Evolutionary conservation across 805 yeast species (phyloP), one percentile per base, ranked within the genome.

Genomic region (Lachancea fermentati): DNA sequence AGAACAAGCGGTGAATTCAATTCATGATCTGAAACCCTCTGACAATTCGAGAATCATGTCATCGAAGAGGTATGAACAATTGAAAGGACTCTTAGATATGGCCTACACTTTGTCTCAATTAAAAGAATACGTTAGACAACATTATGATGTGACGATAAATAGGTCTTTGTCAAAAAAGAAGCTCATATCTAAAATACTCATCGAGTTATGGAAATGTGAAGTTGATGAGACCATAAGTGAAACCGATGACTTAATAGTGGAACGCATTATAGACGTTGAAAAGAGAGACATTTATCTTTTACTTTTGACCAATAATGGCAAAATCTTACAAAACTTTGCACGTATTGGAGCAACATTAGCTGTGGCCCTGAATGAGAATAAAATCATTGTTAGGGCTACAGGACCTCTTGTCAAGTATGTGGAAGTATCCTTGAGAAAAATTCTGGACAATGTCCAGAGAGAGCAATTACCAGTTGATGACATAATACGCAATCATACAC

Each of bases 271-370:
- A 9, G 51, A 51, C 34, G 43, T 52, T 11, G 48, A 48, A 36
- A 51, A 50, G 2, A 46, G 54, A 32, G 57, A 49, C 36, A 51
- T 54, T 45, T 54, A 52, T 38, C 44, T 59, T 12, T 37, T 60
- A 25, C 32, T 60, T 19, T 44, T 58, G 17, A 58, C 65, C 8
- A 51, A 59, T 35, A 58, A 58, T 39, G 63, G 65, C 39, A 60
- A 55, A 48, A 55, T 60, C 14, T 41, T 60, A 13, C 51, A 57
- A 29, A 60, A 60, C 41, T 49, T 60, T 28, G 50, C 60, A 3
- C 46, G 58, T 14, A 44, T 60, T 19, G 59, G 60, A n/a, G 60
- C 56, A 2, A 50, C 53, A 2, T 41, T 55, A 15, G 57, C 57
- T 5, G 57, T 53, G 5, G 52, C 55, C 2, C 34, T 55, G 12